Evolutionary conservation across 1,284 basidiomycete species (phyloP).

Genomic region (Coniferiporia sulphurascens): DNA sequence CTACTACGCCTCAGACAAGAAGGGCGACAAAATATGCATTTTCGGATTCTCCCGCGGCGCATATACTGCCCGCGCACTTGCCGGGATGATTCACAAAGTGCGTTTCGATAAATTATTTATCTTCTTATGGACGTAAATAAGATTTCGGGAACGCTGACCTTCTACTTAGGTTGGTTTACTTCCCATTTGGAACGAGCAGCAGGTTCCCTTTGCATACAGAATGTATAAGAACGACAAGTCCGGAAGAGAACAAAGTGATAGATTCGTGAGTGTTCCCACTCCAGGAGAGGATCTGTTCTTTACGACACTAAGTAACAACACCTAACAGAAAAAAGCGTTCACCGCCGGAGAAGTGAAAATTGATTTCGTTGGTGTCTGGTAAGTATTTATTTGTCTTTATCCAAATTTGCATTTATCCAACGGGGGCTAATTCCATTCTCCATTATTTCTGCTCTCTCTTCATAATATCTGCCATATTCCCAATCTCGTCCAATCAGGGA

Average conservation of each 20-base stretch:
- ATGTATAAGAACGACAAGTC: constrained; percentile 32
- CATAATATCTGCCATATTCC: too few relatives aligned
- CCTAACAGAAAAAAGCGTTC: constrained; percentile 33
- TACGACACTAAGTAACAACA: too few relatives aligned
- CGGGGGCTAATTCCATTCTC: not conserved
- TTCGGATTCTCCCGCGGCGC: constrained; percentile 34
- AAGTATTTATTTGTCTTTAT: not conserved
- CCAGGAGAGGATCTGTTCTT: not conserved
- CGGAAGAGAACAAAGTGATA: constrained; percentile 28
- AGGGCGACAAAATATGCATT: constrained; percentile 30
- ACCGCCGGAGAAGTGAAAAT: constrained; percentile 39
- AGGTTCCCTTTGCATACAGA: constrained; percentile 41
- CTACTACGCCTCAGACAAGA: not conserved
- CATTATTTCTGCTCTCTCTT: not conserved
- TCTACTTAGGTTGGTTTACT: constrained; percentile 44
- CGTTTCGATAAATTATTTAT: not conserved
- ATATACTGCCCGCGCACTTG: constrained; percentile 33
- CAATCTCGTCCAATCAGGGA: constrained; percentile 21
- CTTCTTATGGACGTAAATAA: not conserved
- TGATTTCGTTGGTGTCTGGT: constrained; percentile 53
- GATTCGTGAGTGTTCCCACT: not conserved
- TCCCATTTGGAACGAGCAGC: constrained; percentile 44
- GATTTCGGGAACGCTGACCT: not conserved
- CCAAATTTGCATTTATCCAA: too few relatives aligned
- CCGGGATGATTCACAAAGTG: constrained; percentile 23